phyloP scores from a whole-genome alignment of 805 yeast species.

The Yamadazyma tumulicola region DNA sequence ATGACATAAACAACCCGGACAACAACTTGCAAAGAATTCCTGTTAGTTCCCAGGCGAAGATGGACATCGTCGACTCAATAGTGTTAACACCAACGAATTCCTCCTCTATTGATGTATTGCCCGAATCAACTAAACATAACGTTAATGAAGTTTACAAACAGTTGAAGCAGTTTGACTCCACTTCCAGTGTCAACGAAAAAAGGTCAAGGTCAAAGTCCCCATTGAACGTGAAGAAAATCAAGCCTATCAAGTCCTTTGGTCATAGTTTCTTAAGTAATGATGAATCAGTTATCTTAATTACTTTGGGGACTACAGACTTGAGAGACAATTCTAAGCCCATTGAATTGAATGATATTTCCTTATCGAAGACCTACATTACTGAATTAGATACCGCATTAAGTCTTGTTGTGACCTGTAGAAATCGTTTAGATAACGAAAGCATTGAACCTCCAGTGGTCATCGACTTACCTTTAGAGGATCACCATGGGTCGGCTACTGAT shows the following conservation, averaged over 20 bases:
- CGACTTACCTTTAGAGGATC: constrained; percentile 83
- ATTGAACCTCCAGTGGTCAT: constrained; percentile 57
- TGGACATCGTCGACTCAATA: constrained; percentile 9
- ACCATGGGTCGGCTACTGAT: constrained; percentile 61
- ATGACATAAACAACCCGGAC: constrained; percentile 34
- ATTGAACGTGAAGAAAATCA: constrained; percentile 19
- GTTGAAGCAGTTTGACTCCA: constrained; percentile 21
- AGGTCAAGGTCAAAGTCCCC: constrained; percentile 21
- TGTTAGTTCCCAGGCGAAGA: constrained; percentile 9
- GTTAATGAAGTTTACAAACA: constrained; percentile 39
- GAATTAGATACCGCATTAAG: constrained; percentile 88
- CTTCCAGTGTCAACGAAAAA: constrained; percentile 3
- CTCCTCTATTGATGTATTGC: constrained; percentile 35
- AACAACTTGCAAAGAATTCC: constrained; percentile 26
- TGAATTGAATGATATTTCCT: constrained; percentile 68
- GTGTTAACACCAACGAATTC: constrained; percentile 14
- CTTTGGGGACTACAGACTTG: constrained; percentile 82
- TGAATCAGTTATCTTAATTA: constrained; percentile 72
- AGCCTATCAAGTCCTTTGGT: constrained; percentile 80
- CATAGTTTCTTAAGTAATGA: constrained; percentile 64
- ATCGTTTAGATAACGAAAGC: constrained; percentile 22
- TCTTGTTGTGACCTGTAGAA: constrained; percentile 50
- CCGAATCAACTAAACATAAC: constrained; percentile 26
- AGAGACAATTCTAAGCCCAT: constrained; percentile 59
- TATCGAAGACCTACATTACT: constrained; percentile 71